phyloP scores from a whole-genome alignment of 306 rosid genomes.

The Vicia faba region DNA sequence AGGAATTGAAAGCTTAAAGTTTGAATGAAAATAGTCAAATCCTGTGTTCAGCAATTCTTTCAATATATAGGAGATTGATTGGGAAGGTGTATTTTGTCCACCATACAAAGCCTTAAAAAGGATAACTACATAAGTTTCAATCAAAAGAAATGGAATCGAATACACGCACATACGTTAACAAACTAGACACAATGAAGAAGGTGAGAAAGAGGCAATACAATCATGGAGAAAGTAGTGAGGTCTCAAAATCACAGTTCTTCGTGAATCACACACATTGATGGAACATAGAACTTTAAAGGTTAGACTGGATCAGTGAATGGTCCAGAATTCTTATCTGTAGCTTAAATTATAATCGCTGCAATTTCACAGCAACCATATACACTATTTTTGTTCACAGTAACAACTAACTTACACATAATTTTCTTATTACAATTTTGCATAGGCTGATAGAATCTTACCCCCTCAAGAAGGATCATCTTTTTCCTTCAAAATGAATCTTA shows the following conservation, averaged over 20 bases:
- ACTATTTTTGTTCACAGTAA: neutral
- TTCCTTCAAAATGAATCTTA: no score
- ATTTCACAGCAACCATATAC: neutral
- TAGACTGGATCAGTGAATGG: neutral
- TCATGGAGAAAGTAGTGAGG: no score
- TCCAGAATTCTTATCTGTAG: neutral
- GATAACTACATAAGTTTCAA: no score
- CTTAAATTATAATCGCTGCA: neutral
- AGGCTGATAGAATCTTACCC: neutral
- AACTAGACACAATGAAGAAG: slow-evolving; percentile 1
- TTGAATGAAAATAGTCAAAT: no score
- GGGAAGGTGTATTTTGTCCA: no score
- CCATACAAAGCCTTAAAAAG: no score
- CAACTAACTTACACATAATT: slow-evolving; percentile 12
- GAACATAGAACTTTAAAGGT: neutral
- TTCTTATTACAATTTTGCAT: neutral
- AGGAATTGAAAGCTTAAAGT: no score
- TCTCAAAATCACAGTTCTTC: no score
- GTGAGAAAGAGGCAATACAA: neutral
- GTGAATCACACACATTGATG: no score
- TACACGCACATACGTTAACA: slow-evolving; percentile 34
- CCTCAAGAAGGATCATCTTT: no score
- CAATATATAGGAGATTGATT: no score
- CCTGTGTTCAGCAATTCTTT: no score
- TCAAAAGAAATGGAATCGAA: neutral